These are phyloP conservation scores for Puccinia triticina DNA, from an alignment of 1,284 basidiomycete species.

Conservation along the genomic window DNA sequence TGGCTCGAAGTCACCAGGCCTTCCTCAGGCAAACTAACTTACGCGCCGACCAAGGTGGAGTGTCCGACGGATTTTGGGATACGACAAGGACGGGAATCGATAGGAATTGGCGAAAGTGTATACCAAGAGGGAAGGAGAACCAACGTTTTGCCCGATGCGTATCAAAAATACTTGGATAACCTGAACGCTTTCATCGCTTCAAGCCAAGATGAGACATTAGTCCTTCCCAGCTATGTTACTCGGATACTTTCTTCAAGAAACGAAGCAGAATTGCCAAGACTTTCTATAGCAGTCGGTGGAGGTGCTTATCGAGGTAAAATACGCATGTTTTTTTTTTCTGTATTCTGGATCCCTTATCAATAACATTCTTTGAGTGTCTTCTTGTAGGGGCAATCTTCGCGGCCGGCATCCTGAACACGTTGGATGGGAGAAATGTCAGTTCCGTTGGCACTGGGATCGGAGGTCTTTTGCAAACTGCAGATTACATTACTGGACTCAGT, in stretches of 20 bases:
- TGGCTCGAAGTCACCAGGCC: slow-evolving; percentile 4
- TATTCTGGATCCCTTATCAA: neutral
- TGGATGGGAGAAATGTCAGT: slow-evolving; percentile 44
- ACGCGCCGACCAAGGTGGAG: slow-evolving; percentile 30
- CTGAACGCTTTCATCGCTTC: slow-evolving; percentile 19
- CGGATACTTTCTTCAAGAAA: slow-evolving; percentile 35
- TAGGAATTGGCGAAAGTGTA: slow-evolving; percentile 10
- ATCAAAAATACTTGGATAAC: slow-evolving; percentile 32
- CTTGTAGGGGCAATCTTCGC: slow-evolving; percentile 35
- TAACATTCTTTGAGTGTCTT: neutral
- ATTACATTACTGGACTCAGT: slow-evolving; percentile 47
- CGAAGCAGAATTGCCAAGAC: slow-evolving; percentile 17
- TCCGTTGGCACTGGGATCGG: slow-evolving; percentile 33
- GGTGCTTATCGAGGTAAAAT: slow-evolving; percentile 43
- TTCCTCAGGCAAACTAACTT: slow-evolving; percentile 10
- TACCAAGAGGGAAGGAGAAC: slow-evolving; percentile 27
- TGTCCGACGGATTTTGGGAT: slow-evolving; percentile 30
- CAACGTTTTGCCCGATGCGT: slow-evolving; percentile 29
- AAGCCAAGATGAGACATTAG: neutral
- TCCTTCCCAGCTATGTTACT: slow-evolving; percentile 39
- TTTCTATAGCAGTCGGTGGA: slow-evolving; percentile 42
- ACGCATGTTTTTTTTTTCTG: neutral
- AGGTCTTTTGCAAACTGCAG: slow-evolving; percentile 38
- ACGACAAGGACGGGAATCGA: slow-evolving; percentile 22
- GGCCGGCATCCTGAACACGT: slow-evolving; percentile 42